These are phyloP conservation scores for Jamesozyma jinghongensis DNA, from an alignment of 805 yeast genomes.

Conservation along the genomic window DNA sequence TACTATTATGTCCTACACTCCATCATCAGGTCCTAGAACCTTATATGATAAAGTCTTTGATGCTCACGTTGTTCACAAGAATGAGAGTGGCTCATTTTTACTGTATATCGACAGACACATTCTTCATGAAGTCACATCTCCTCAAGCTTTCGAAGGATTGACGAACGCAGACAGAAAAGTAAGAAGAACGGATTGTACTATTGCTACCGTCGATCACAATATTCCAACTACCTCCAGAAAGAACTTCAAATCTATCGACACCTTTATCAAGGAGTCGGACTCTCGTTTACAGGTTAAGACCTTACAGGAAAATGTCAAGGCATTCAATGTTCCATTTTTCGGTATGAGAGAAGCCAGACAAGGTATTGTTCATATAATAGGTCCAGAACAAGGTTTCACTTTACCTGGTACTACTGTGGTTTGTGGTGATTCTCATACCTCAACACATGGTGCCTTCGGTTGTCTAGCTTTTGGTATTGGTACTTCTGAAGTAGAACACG, in stretches of 20 bases:
- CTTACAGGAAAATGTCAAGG: constrained; percentile 84
- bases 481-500: constrained; percentile 98
- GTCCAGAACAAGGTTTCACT: constrained; percentile 98
- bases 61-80: constrained; percentile 87
- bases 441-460: constrained; percentile 99
- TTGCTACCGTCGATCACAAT: constrained; percentile 94
- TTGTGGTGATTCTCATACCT: constrained; percentile 98
- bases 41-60: constrained; percentile 93
- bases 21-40: constrained; percentile 47
- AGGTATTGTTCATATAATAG: constrained; percentile 97
- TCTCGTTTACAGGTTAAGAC: constrained; percentile 89
- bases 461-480: constrained; percentile 97
- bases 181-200: constrained; percentile 85
- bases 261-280: constrained; percentile 84
- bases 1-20: constrained; percentile 23
- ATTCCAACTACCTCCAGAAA: constrained; percentile 90
- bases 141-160: constrained; percentile 97
- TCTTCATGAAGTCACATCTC: constrained; percentile 97
- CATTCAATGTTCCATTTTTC: constrained; percentile 81
- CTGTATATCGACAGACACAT: constrained; percentile 93
- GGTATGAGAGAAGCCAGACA: constrained; percentile 94
- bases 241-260: constrained; percentile 57
- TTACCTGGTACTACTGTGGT: constrained; percentile 98
- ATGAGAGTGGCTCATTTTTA: constrained; percentile 77
- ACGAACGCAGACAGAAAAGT: constrained; percentile 79